A percentile compares a stretch with the other conserved stretches of the same genome.
phyloP scores from a whole-genome alignment of 2,329 filamentous ascomycete genomes.

The Podosphaera aphanis region DNA sequence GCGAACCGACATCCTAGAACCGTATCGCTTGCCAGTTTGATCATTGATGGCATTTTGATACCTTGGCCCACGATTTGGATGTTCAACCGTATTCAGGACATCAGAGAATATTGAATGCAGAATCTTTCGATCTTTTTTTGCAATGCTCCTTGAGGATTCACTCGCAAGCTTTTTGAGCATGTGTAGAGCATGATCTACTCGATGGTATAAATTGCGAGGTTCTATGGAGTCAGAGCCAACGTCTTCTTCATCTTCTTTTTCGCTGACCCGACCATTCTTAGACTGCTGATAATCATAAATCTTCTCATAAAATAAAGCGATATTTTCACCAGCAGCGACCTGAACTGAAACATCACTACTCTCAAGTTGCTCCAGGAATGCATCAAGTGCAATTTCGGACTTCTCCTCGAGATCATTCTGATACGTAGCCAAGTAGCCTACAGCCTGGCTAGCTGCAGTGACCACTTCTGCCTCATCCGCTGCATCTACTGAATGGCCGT shows the following conservation, averaged over 20 bases:
- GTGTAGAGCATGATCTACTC: constrained; percentile 34
- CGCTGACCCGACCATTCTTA: constrained; percentile 21
- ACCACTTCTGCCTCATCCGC: constrained; percentile 37
- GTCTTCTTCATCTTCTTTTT: constrained; percentile 19
- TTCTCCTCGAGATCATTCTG: constrained; percentile 40
- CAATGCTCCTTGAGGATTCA: constrained; percentile 34
- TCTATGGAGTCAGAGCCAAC: constrained; percentile 26
- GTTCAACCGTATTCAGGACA: constrained; percentile 40
- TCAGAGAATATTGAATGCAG: constrained; percentile 44
- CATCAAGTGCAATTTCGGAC: constrained; percentile 40
- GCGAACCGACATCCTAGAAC: constrained; percentile 35
- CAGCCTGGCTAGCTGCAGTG: constrained; percentile 41
- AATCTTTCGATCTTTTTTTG: constrained; percentile 41
- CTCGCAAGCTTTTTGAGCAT: constrained; percentile 35
- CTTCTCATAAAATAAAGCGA: constrained; percentile 49
- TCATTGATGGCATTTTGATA: constrained; percentile 40
- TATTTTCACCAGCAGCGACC: constrained; percentile 47
- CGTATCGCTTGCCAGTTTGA: constrained; percentile 34
- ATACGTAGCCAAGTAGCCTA: constrained; percentile 43
- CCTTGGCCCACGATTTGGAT: constrained; percentile 40
- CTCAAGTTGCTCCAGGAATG: constrained; percentile 46
- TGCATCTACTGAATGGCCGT: constrained; percentile 39
- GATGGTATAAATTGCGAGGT: constrained; percentile 43
- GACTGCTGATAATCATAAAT: constrained; percentile 24
- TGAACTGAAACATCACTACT: constrained; percentile 37